A percentile compares a stretch with the other conserved stretches of the same genome.
phyloP scores from a whole-genome alignment of 176 grass and related monocot species.

The Echinochloa phyllopogon region DNA sequence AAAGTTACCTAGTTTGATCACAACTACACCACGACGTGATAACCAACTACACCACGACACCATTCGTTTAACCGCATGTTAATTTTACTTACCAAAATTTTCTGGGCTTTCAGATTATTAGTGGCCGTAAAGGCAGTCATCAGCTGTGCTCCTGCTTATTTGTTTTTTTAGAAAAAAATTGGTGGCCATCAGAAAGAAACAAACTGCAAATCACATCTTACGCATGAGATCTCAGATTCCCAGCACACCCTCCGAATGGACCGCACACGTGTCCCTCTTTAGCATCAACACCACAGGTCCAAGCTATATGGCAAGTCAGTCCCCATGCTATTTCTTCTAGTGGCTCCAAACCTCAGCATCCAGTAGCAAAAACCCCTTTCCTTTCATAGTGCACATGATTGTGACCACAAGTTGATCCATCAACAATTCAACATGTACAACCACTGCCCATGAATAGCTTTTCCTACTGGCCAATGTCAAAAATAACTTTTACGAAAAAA shows the following conservation, averaged over 20 bases:
- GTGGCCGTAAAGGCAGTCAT: too few species aligned
- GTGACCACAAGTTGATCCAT: constrained; percentile 24
- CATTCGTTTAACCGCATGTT: neutral
- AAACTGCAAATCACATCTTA: constrained; percentile 38
- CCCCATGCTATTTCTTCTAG: constrained; percentile 8
- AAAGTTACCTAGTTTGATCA: too few species aligned
- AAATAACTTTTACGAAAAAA: neutral
- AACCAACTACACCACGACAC: constrained; percentile 95
- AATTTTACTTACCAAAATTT: neutral
- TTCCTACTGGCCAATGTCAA: neutral
- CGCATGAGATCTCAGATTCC: constrained; percentile 36
- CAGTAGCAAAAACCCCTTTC: neutral
- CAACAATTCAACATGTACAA: constrained; percentile 1
- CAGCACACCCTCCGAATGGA: neutral
- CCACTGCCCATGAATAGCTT: constrained; percentile 1
- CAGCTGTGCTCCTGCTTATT: too few species aligned
- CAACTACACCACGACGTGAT: too few species aligned
- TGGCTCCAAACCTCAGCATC: constrained; percentile 3
- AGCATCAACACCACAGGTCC: neutral
- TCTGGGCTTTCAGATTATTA: too few species aligned
- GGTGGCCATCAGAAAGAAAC: neutral
- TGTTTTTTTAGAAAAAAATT: too few species aligned
- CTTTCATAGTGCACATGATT: neutral
- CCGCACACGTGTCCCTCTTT: constrained; percentile 37
- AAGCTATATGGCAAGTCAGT: neutral